Evolutionary conservation across 306 rosid species (phyloP).

Genomic region (Cucurbita maxima): DNA sequence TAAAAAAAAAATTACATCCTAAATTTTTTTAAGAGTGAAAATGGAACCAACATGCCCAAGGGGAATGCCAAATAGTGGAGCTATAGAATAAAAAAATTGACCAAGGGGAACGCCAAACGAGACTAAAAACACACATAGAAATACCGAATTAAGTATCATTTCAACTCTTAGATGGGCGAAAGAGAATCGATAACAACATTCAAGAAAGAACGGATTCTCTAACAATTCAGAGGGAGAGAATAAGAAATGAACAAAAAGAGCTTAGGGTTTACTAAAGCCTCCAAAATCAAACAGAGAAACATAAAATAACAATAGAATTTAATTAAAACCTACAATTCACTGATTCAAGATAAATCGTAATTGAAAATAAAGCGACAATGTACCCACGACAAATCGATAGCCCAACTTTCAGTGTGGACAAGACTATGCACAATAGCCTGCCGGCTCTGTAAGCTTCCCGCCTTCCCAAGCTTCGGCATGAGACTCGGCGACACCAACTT

Average conservation of each 20-base stretch:
- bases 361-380: not conserved
- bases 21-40: no score
- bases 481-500: constrained; percentile 56
- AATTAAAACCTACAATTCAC: not conserved
- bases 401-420: constrained; percentile 87
- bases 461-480: constrained; percentile 93
- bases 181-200: not conserved
- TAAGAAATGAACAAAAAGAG: not conserved
- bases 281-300: not conserved
- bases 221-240: not conserved
- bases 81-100: not conserved
- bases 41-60: no score
- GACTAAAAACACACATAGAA: not conserved
- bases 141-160: not conserved
- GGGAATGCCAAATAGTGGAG: no score
- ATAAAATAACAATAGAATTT: not conserved
- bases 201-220: not conserved
- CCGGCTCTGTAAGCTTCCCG: constrained; percentile 85
- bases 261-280: not conserved
- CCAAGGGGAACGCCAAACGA: not conserved
- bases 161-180: not conserved
- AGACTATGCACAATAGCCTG: constrained; percentile 77
- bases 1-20: no score
- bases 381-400: constrained; percentile 88
- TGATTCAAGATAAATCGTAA: not conserved